phyloP scores from a whole-genome alignment of 495 filamentous ascomycete species.

The Alectoria sarmentosa region DNA sequence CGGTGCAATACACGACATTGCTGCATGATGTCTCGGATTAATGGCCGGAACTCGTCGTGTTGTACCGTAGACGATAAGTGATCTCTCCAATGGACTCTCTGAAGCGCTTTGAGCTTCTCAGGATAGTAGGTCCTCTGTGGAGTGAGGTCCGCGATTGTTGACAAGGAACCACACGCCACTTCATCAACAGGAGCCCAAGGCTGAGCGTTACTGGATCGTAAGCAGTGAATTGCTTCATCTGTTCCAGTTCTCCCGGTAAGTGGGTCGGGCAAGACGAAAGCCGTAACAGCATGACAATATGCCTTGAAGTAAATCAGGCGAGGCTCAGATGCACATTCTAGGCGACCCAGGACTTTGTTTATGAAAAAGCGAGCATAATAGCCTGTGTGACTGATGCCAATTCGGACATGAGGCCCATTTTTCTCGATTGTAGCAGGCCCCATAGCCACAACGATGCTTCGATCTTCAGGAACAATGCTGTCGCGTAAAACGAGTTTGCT shows the following conservation, averaged over 20 bases:
- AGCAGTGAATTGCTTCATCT: slow-evolving; percentile 47
- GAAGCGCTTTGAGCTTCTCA: slow-evolving; percentile 38
- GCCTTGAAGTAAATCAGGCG: slow-evolving; percentile 32
- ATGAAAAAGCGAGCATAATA: slow-evolving; percentile 41
- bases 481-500: slow-evolving; percentile 47
- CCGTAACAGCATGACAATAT: slow-evolving; percentile 57
- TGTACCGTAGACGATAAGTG: slow-evolving; percentile 45
- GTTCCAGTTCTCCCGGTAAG: slow-evolving; percentile 54
- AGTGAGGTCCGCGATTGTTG: slow-evolving; percentile 41
- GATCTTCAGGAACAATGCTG: slow-evolving; percentile 26
- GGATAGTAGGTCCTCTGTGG: slow-evolving; percentile 55
- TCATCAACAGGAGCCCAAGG: slow-evolving; percentile 45
- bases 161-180: slow-evolving; percentile 36
- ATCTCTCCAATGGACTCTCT: slow-evolving; percentile 41
- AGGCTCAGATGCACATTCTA: slow-evolving; percentile 27
- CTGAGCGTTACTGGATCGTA: slow-evolving; percentile 42
- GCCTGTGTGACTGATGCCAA: slow-evolving; percentile 31
- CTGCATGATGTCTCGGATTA: slow-evolving; percentile 37
- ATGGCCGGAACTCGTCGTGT: slow-evolving; percentile 39
- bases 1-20: slow-evolving; percentile 31
- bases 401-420: slow-evolving; percentile 35
- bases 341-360: slow-evolving; percentile 41
- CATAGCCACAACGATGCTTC: slow-evolving; percentile 47
- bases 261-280: slow-evolving; percentile 49
- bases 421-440: slow-evolving; percentile 30